Conservation (phyloP, 306 rosid genomes). For the Acmispon strigosus region DNA sequence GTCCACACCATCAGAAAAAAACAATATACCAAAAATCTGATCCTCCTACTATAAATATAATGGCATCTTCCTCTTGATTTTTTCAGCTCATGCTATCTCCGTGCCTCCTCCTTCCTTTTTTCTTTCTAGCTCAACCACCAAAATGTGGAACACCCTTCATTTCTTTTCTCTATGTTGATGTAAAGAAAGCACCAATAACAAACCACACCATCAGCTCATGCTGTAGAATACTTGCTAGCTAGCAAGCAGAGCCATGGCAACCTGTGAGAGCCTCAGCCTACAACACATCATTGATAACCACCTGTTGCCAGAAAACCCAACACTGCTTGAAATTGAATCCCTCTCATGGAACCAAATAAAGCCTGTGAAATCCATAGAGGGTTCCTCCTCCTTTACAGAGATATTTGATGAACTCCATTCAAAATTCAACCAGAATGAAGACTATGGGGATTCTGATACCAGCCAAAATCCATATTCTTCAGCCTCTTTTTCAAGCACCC, state of each 20-base stretch:
- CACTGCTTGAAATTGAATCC: slow-evolving; percentile 42
- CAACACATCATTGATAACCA: slow-evolving; percentile 61
- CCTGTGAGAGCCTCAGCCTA: slow-evolving; percentile 64
- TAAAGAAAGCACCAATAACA: neutral
- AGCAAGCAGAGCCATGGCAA: slow-evolving; percentile 51
- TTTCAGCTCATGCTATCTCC: slow-evolving; percentile 39
- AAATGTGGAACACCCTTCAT: slow-evolving; percentile 4
- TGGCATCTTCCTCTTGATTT: slow-evolving; percentile 35
- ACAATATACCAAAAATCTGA: slow-evolving; percentile 1
- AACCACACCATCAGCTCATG: too few relatives aligned
- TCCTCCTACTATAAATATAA: slow-evolving; percentile 31
- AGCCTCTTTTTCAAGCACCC: slow-evolving; percentile 16
- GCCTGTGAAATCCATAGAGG: slow-evolving; percentile 27
- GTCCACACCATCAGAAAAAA: slow-evolving; percentile 5
- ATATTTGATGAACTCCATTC: slow-evolving; percentile 82
- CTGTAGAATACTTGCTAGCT: neutral
- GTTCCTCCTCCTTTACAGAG: slow-evolving; percentile 53
- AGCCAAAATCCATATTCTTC: slow-evolving; percentile 10
- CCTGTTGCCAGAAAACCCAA: slow-evolving; percentile 55
- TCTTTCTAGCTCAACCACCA: slow-evolving; percentile 23
- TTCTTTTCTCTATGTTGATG: neutral
- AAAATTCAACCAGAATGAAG: neutral
- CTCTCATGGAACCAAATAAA: slow-evolving; percentile 61
- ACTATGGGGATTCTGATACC: neutral
- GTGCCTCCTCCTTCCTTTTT: slow-evolving; percentile 25